These are phyloP conservation scores for Stagonosporopsis rhizophila DNA, from an alignment of 2,329 filamentous ascomycete genomes.

Conservation along the genomic window DNA sequence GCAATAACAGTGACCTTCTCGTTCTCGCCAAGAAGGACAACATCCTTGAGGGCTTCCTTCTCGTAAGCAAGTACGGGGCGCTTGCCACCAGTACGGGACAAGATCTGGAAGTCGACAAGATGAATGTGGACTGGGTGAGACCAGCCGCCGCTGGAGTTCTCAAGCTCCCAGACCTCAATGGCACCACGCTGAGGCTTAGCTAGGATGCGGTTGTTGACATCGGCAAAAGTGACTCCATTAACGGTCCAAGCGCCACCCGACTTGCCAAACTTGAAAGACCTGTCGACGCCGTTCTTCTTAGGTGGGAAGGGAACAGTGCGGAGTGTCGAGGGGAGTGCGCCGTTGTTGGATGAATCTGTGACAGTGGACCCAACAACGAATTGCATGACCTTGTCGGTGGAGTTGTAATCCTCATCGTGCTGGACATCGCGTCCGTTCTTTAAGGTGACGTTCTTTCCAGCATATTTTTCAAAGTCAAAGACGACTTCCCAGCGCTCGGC, in stretches of 20 bases:
- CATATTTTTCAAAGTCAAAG: constrained; percentile 62
- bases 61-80: constrained; percentile 60
- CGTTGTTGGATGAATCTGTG: constrained; percentile 32
- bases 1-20: constrained; percentile 51
- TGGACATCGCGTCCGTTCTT: constrained; percentile 56
- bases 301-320: constrained; percentile 45
- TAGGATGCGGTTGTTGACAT: constrained; percentile 47
- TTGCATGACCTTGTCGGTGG: constrained; percentile 52
- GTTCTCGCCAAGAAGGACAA: constrained; percentile 61
- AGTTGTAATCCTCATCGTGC: constrained; percentile 59
- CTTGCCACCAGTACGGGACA: constrained; percentile 56
- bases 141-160: constrained; percentile 60
- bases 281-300: constrained; percentile 38
- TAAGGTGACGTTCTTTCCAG: constrained; percentile 59
- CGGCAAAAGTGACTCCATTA: constrained; percentile 47
- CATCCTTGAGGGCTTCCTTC: constrained; percentile 63
- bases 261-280: constrained; percentile 43
- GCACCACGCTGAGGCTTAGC: constrained; percentile 45
- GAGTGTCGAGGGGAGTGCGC: constrained; percentile 36
- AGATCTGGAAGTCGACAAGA: constrained; percentile 64
- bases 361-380: constrained; percentile 56
- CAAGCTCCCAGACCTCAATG: constrained; percentile 48
- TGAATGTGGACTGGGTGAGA: constrained; percentile 66
- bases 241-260: constrained; percentile 48
- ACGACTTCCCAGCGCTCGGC: constrained; percentile 67